phyloP scores from a whole-genome alignment of 768 basidiomycete genomes.

The Thelephora ganbajun region DNA sequence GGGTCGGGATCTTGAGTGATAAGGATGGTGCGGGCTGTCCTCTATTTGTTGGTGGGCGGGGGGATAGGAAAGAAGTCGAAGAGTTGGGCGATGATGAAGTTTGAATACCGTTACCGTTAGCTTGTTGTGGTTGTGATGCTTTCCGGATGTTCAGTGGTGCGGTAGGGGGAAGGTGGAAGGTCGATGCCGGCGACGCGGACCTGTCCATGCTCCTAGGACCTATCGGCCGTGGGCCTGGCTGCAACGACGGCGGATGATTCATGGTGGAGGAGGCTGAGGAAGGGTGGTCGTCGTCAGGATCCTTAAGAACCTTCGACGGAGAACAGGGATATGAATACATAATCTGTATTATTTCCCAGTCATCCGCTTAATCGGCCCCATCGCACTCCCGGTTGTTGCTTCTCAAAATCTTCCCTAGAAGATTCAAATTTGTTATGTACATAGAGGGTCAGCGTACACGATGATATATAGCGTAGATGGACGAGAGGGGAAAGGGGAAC shows the following conservation, averaged over 20 bases:
- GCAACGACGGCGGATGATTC: constrained; percentile 10
- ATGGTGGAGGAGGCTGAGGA: constrained; percentile 11
- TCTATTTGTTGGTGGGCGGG: constrained; percentile 17
- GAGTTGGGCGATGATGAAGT: neutral
- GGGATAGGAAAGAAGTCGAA: constrained; percentile 10
- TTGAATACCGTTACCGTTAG: neutral
- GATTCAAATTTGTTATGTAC: too few relatives aligned
- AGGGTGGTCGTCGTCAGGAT: too few relatives aligned
- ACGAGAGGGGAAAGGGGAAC: neutral
- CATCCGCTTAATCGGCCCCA: too few relatives aligned
- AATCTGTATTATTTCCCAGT: too few relatives aligned
- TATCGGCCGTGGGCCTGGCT: constrained; percentile 25
- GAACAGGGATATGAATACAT: too few relatives aligned
- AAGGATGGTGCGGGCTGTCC: constrained; percentile 14
- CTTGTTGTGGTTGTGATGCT: constrained; percentile 7
- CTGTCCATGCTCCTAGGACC: constrained; percentile 36
- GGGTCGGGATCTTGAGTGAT: constrained; percentile 13
- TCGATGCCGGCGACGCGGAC: constrained; percentile 26
- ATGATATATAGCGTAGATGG: neutral
- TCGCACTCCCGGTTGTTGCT: too few relatives aligned
- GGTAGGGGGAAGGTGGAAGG: constrained; percentile 16
- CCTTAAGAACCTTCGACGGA: too few relatives aligned
- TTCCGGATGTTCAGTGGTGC: constrained; percentile 30
- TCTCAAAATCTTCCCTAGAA: too few relatives aligned
- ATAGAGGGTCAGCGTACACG: neutral